Conservation (phyloP, 1,284 basidiomycete genomes). For the Puccinia coronata region DNA sequence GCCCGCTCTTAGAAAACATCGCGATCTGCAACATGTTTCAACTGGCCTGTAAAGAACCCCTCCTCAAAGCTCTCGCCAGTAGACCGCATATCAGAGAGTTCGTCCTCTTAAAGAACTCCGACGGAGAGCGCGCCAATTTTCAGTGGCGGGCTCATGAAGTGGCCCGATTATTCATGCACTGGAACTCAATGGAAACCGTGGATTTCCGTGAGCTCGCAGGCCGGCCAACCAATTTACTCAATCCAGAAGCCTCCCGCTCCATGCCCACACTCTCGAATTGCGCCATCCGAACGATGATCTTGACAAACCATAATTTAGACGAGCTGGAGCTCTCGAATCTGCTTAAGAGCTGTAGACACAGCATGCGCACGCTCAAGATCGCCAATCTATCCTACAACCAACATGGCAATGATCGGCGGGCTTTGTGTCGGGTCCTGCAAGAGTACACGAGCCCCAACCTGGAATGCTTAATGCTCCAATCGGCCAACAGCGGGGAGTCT, state of each 20-base stretch:
- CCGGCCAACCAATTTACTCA: neutral
- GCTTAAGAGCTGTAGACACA: neutral
- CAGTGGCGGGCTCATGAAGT: constrained; percentile 1
- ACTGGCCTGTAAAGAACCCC: neutral
- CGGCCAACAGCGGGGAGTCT: neutral
- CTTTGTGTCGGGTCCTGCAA: neutral
- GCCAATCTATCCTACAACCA: neutral
- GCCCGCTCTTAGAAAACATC: constrained; percentile 11
- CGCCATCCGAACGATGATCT: neutral
- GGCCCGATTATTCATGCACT: neutral
- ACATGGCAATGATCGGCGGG: neutral
- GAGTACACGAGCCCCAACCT: neutral
- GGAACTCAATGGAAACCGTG: neutral
- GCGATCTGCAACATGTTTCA: neutral
- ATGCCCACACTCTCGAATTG: neutral
- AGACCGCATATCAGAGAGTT: neutral
- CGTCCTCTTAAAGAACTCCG: neutral
- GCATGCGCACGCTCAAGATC: neutral
- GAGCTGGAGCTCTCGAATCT: neutral
- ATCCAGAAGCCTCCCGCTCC: neutral
- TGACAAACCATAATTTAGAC: neutral
- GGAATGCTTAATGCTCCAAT: neutral
- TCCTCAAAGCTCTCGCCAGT: neutral
- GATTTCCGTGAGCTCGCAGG: neutral
- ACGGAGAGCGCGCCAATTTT: neutral